phyloP scores from a whole-genome alignment of 108 stramenopile genomes.

The Conticribra guillardii region DNA sequence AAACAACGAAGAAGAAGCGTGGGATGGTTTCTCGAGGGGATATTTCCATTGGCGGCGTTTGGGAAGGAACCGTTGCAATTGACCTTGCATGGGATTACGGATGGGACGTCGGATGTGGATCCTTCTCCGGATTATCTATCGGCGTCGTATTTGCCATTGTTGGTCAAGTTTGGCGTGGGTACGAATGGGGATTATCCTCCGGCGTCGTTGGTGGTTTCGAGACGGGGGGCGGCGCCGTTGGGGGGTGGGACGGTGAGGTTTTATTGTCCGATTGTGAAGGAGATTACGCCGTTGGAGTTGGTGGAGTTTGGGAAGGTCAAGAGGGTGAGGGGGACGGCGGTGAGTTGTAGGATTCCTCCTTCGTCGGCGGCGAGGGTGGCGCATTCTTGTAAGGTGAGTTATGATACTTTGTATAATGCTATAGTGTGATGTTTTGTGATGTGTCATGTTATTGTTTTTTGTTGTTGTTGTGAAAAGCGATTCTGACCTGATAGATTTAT shows the following conservation, averaged over 20 bases:
- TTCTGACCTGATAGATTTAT: too few relatives aligned
- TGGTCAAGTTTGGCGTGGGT: slow-evolving; percentile 91
- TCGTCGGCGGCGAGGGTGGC: slow-evolving; percentile 94
- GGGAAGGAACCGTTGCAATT: slow-evolving; percentile 89
- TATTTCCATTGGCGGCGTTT: slow-evolving; percentile 95
- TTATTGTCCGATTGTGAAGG: slow-evolving; percentile 88
- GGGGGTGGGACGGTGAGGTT: slow-evolving; percentile 89
- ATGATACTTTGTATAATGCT: too few relatives aligned
- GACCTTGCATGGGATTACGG: slow-evolving; percentile 81
- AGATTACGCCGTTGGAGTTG: slow-evolving; percentile 81
- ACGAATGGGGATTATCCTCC: slow-evolving; percentile 54
- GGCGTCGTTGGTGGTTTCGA: slow-evolving; percentile 57
- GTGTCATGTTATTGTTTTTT: too few relatives aligned
- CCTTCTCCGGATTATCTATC: slow-evolving; percentile 88
- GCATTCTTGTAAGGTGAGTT: slow-evolving; percentile 54
- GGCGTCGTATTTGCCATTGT: slow-evolving; percentile 79
- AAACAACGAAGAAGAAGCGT: slow-evolving; percentile 52
- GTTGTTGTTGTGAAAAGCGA: too few relatives aligned
- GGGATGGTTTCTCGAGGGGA: slow-evolving; percentile 98
- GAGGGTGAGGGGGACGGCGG: slow-evolving; percentile 94
- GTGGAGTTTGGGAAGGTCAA: slow-evolving; percentile 93
- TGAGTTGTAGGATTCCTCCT: slow-evolving; percentile 89
- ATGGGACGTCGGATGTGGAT: slow-evolving; percentile 72
- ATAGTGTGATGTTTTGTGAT: too few relatives aligned
- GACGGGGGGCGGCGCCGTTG: slow-evolving; percentile 82